These are phyloP conservation scores for Omphalotus guepiniiformis DNA, from an alignment of 768 basidiomycete genomes.

Conservation along the genomic window DNA sequence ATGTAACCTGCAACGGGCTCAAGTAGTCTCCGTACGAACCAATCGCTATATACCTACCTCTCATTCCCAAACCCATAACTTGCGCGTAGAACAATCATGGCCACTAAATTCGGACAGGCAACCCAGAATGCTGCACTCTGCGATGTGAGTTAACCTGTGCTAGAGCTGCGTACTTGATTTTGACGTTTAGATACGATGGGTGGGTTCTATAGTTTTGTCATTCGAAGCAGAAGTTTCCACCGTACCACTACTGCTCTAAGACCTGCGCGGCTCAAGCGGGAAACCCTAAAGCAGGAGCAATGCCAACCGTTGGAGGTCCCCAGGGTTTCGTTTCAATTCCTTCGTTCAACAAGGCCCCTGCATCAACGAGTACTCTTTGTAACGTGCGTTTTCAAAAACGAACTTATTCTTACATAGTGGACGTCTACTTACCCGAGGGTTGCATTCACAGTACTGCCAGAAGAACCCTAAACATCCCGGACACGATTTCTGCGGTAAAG, in stretches of 20 bases:
- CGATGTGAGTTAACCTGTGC: conserved; percentile 2
- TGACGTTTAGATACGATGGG: too few species aligned
- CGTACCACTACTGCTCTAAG: conserved; percentile 47
- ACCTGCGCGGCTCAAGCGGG: conserved; percentile 48
- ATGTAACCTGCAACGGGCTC: background rate
- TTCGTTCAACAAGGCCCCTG: background rate
- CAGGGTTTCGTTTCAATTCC: background rate
- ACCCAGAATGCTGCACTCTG: too few species aligned
- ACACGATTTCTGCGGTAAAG: conserved; percentile 63
- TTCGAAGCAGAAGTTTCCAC: conserved; percentile 43
- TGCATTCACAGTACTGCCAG: conserved; percentile 42
- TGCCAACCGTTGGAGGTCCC: background rate
- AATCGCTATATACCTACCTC: background rate
- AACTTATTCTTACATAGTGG: background rate
- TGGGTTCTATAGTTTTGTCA: conserved; percentile 38
- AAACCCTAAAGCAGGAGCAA: background rate
- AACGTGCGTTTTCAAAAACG: conserved; percentile 30
- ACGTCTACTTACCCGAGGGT: background rate
- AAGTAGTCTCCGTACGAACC: background rate
- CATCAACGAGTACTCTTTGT: conserved; percentile 27
- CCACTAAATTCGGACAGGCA: background rate
- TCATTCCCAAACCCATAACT: background rate
- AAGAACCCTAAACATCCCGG: conserved; percentile 55
- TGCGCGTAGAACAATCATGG: background rate
- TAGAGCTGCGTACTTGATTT: background rate